Base-by-base conservation (phyloP, 352 stramenopile genomes). In the Phytophthora ohioensis region DNA sequence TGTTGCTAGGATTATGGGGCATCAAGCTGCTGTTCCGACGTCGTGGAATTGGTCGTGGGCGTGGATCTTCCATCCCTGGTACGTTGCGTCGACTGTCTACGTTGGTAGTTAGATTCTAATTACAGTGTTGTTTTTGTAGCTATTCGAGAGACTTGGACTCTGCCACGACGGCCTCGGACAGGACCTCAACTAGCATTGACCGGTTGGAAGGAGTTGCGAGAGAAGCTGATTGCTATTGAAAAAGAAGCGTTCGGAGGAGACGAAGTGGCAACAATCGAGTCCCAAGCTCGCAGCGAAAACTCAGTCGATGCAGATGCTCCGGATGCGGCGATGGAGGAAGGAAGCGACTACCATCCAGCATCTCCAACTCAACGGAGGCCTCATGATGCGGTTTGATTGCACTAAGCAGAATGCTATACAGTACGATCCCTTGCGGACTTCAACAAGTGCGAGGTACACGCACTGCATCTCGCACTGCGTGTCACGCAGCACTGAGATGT, bases 151-250 rank as follows among this genome's bases (percentile, higher is more conserved):
- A 67, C 63, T 49, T 69, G 61, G 55, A 66, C 38, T 15, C 47
- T 75, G 15, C 60, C 52, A 7, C 63, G 66, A 0, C 53, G 67
- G 46, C 60, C 55, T 9, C 62, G 64, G 1, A 67, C 56, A 31
- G 75, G 82, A 1, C 65, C 73, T 1, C 64, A 65, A 32, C 71
- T 91, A 6, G 74, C 53, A 1, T 71, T 91, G 10, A 72, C 66
- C 0, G 80, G 79, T 2, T 91, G 82, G 82, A 84, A 75, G 41
- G 74, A 80, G 21, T 73, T 88, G 49, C 82, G 77, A 4, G 72
- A 88, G 57, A 83, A 81, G 51, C 73, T 91, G 48, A 87, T 87
- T 55, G 54, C 74, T 30, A 58, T 67, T 27, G 69, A 80, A 48
- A 58, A 75, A 53, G 57, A 60, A 15, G 62, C 45, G 11, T 62